phyloP scores from a whole-genome alignment of 2,329 filamentous ascomycete genomes.

The Exophiala bonariae region DNA sequence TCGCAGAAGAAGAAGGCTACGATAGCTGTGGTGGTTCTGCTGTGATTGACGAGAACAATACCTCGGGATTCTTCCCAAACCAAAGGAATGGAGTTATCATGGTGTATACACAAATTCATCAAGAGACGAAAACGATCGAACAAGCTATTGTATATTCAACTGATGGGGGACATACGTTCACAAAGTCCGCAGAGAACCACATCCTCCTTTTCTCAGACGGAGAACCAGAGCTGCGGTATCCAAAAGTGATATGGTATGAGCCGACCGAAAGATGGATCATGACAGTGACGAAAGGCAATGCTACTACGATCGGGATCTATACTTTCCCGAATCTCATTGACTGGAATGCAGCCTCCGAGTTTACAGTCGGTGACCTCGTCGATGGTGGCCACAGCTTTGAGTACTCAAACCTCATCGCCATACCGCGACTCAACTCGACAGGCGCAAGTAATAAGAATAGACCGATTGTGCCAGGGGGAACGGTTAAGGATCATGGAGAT shows the following conservation, averaged over 20 bases:
- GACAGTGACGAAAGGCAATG: constrained; percentile 55
- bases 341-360: constrained; percentile 62
- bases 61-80: constrained; percentile 64
- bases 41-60: constrained; percentile 64
- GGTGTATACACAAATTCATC: constrained; percentile 64
- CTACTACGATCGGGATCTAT: constrained; percentile 61
- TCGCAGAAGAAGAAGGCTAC: constrained; percentile 47
- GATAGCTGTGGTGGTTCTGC: constrained; percentile 59
- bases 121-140: too few relatives aligned
- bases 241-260: constrained; percentile 62
- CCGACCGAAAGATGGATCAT: constrained; percentile 56
- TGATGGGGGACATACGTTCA: too few relatives aligned
- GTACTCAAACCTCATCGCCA: constrained; percentile 2
- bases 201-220: too few relatives aligned
- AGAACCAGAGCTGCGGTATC: too few relatives aligned
- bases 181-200: too few relatives aligned
- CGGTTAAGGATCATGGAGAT: too few relatives aligned
- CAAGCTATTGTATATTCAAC: too few relatives aligned
- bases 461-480: too few relatives aligned
- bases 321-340: constrained; percentile 59
- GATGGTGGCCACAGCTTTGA: too few relatives aligned
- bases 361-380: too few relatives aligned
- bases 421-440: too few relatives aligned
- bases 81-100: constrained; percentile 64
- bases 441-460: too few relatives aligned